Base-by-base conservation (phyloP, 2,329 filamentous ascomycete genomes). In the Diaporthe nobilis region DNA sequence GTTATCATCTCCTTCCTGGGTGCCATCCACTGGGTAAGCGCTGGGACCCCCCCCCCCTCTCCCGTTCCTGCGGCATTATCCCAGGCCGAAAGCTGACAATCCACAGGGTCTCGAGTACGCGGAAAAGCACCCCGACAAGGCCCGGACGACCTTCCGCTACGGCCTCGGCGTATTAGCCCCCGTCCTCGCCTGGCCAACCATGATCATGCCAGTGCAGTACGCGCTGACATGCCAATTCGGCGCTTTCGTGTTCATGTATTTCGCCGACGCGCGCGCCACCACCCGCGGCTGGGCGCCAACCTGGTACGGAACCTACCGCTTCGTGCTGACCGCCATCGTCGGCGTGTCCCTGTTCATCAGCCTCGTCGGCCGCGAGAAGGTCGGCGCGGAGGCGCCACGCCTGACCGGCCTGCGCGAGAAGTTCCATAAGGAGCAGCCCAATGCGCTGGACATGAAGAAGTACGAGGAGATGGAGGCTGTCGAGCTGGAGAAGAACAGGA, bases 1-100 rank as follows among this genome's bases (percentile, higher is more conserved):
- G 92, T 97, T 75, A 97, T 98, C 80, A 94, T 98, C 80, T 98
- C 95, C 39, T 98, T 98, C 88, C 90, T 98, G 1, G 96, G 96
- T 60, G 96, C 96, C 47, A 92, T 98, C 81, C 96, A 98, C 85
- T 98, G 91, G 96, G 94, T 86, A 79, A 77, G 84, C 5, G 20
- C 8, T 10, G 1, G 0, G 8, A 47, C 2, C 15, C 53, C 53
- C 25, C 20, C 20, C n/a, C n/a, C 49, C 6, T n/a, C n/a, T n/a
- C 7, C 5, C 44, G 12, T 20, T 4, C 5, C 44, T 31, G 37
- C 10, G 44, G 17, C 44, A 22, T 10, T 44, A 49, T 9, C 20
- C 8, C 17, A 17, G 20, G 8, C 44, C 3, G 4, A 13, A 5
- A n/a, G 2, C 63, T 67, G 15, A 58, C 49, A 25, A 13, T 13